Percentiles rank a stretch among this genome's conserved stretches.
Evolutionary conservation across 2,329 filamentous ascomycete genomes (phyloP).

Genomic region (Chalara sp.): DNA sequence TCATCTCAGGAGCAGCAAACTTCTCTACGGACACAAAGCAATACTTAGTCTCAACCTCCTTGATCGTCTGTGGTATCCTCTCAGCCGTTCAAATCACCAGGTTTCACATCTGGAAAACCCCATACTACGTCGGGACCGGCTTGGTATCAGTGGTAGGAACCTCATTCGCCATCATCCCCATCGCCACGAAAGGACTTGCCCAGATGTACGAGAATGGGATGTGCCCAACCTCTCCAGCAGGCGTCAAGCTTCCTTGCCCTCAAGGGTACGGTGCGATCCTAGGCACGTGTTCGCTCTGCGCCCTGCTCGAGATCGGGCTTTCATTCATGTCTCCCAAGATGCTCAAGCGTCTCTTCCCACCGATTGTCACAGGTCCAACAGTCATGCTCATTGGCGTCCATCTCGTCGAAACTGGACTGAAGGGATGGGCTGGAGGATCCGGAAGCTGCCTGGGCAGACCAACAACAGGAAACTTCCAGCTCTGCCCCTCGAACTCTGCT

Average conservation of each 20-base stretch:
- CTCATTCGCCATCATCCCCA: slow-evolving; percentile 69
- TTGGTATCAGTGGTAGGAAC: slow-evolving; percentile 74
- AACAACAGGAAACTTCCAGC: slow-evolving; percentile 46
- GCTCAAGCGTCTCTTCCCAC: slow-evolving; percentile 70
- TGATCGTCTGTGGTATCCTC: slow-evolving; percentile 71
- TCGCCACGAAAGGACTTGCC: slow-evolving; percentile 62
- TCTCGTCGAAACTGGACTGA: slow-evolving; percentile 64
- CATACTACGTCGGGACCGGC: slow-evolving; percentile 72
- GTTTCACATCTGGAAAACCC: slow-evolving; percentile 64
- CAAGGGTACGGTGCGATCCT: slow-evolving; percentile 70
- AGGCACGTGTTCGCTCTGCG: slow-evolving; percentile 60
- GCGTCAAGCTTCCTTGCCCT: slow-evolving; percentile 68
- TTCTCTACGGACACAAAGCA: slow-evolving; percentile 54
- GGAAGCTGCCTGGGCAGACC: slow-evolving; percentile 48
- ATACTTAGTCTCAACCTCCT: slow-evolving; percentile 53
- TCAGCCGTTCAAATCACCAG: slow-evolving; percentile 72
- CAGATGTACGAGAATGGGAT: slow-evolving; percentile 60
- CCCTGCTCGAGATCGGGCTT: slow-evolving; percentile 64
- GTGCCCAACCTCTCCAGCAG: slow-evolving; percentile 32
- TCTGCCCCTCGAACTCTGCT: slow-evolving; percentile 60
- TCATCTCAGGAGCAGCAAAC: slow-evolving; percentile 54
- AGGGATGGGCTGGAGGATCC: slow-evolving; percentile 72
- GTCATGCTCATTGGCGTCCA: slow-evolving; percentile 68
- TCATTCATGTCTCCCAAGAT: slow-evolving; percentile 65
- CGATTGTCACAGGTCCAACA: slow-evolving; percentile 69